phyloP scores from a whole-genome alignment of 768 basidiomycete genomes.

The Tylopilus intermedius region DNA sequence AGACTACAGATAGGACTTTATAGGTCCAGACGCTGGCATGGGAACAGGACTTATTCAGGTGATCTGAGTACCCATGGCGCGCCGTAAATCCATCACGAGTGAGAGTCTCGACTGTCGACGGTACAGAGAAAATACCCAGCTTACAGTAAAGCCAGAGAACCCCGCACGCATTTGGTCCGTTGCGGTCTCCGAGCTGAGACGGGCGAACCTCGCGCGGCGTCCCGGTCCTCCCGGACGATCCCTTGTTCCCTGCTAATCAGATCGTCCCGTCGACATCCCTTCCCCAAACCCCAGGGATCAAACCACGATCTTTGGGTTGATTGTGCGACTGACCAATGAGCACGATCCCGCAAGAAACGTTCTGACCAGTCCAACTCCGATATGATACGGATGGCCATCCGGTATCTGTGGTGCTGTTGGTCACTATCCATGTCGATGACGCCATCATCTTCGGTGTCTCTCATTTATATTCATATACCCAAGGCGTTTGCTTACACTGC shows the following conservation, averaged over 20 bases:
- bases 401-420: slow-evolving; percentile 5
- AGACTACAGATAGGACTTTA: background rate
- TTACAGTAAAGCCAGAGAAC: slow-evolving; percentile 6
- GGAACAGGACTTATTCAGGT: slow-evolving; percentile 11
- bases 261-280: slow-evolving; percentile 1
- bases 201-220: slow-evolving; percentile 7
- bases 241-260: slow-evolving; percentile 1
- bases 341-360: background rate
- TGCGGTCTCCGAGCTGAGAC: slow-evolving; percentile 1
- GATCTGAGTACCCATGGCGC: slow-evolving; percentile 5
- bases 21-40: slow-evolving; percentile 1
- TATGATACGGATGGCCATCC: slow-evolving; percentile 6
- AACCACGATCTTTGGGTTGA: background rate
- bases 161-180: slow-evolving; percentile 6
- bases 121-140: background rate
- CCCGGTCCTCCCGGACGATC: background rate
- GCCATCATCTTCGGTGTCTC: slow-evolving; percentile 11
- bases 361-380: slow-evolving; percentile 7
- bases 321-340: slow-evolving; percentile 2
- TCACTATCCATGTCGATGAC: slow-evolving; percentile 3
- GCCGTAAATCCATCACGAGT: slow-evolving; percentile 11
- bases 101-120: background rate
- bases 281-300: slow-evolving; percentile 7
- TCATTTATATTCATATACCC: slow-evolving; percentile 9
- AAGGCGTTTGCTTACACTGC: background rate